These are phyloP conservation scores for Fusarium armeniacum DNA, from an alignment of 2,329 filamentous ascomycete genomes.

Conservation along the genomic window DNA sequence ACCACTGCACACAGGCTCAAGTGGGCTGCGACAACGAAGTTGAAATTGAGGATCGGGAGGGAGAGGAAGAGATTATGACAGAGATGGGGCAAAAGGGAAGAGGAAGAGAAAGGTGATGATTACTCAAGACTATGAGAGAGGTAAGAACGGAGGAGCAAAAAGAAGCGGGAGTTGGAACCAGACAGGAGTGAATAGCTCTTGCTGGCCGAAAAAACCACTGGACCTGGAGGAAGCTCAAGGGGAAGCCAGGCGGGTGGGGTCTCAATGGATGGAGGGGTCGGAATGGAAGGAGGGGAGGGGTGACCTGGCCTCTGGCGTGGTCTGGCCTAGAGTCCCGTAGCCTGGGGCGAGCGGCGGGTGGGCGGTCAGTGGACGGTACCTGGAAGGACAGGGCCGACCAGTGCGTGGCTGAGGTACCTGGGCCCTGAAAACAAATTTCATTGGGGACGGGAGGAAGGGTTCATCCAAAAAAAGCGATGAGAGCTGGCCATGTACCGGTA, in stretches of 20 bases:
- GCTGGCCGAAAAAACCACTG: slow-evolving; percentile 47
- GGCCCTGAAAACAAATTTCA: slow-evolving; percentile 38
- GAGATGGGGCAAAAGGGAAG: slow-evolving; percentile 39
- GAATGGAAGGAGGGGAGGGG: slow-evolving; percentile 36
- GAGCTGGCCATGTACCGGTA: slow-evolving; percentile 44
- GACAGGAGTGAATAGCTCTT: slow-evolving; percentile 44
- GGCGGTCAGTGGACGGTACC: slow-evolving; percentile 43
- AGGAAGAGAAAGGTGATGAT: slow-evolving; percentile 33
- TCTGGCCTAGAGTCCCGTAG: slow-evolving; percentile 7
- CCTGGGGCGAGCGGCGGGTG: slow-evolving; percentile 26
- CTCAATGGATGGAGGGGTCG: slow-evolving; percentile 41
- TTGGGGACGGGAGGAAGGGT: slow-evolving; percentile 35
- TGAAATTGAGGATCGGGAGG: slow-evolving; percentile 41
- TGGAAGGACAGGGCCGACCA: slow-evolving; percentile 26
- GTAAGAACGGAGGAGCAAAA: slow-evolving; percentile 43
- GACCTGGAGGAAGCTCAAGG: slow-evolving; percentile 49
- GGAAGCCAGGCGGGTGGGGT: slow-evolving; percentile 46
- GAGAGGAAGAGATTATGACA: slow-evolving; percentile 42
- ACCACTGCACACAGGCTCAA: slow-evolving; percentile 48
- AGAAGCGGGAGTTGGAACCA: slow-evolving; percentile 43
- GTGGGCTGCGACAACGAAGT: slow-evolving; percentile 46
- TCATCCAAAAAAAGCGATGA: slow-evolving; percentile 49
- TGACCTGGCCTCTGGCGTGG: slow-evolving; percentile 37
- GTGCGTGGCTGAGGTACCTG: slow-evolving; percentile 40
- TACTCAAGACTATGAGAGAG: slow-evolving; percentile 42